A percentile compares a stretch with the other conserved stretches of the same genome.
Evolutionary conservation across 164 flowering plant species (phyloP).

Genomic region (Annona squamosa): DNA sequence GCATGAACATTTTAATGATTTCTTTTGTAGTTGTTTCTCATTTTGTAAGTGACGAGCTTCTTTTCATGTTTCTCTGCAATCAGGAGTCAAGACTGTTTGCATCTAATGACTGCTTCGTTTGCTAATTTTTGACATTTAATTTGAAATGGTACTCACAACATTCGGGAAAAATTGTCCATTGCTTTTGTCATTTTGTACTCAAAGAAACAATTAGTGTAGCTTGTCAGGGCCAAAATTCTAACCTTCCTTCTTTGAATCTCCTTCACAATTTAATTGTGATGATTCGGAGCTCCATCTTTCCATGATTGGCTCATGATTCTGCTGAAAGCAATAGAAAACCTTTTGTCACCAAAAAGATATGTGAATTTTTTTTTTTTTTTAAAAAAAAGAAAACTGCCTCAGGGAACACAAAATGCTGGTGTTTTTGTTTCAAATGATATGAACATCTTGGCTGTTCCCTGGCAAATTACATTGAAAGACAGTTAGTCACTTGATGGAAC

Average conservation of each 20-base stretch:
- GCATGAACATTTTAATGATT: not conserved
- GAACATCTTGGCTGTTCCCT: too few relatives aligned
- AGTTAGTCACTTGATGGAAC: too few relatives aligned
- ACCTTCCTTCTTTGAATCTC: slow-evolving; percentile 30
- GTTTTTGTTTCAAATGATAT: too few relatives aligned
- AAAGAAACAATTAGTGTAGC: not conserved
- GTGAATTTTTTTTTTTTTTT: too few relatives aligned
- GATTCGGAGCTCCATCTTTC: slow-evolving; percentile 24
- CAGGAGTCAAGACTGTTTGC: not conserved
- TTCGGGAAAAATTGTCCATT: not conserved
- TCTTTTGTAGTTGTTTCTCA: not conserved
- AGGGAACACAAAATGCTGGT: too few relatives aligned
- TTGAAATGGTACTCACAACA: not conserved
- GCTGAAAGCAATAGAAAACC: slow-evolving; percentile 15
- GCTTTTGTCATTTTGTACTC: not conserved
- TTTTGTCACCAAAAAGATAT: too few relatives aligned
- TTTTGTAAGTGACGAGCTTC: not conserved
- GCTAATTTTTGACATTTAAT: not conserved
- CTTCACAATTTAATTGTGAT: slow-evolving; percentile 10
- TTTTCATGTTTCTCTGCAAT: not conserved
- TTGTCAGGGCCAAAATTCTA: slow-evolving; percentile 5
- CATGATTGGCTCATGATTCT: slow-evolving; percentile 24
- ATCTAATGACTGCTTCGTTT: not conserved
- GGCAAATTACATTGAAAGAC: too few relatives aligned
- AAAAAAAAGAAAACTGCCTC: too few relatives aligned